Base-by-base conservation (phyloP, 768 basidiomycete genomes). In the Leucosporidium creatinivorum region DNA sequence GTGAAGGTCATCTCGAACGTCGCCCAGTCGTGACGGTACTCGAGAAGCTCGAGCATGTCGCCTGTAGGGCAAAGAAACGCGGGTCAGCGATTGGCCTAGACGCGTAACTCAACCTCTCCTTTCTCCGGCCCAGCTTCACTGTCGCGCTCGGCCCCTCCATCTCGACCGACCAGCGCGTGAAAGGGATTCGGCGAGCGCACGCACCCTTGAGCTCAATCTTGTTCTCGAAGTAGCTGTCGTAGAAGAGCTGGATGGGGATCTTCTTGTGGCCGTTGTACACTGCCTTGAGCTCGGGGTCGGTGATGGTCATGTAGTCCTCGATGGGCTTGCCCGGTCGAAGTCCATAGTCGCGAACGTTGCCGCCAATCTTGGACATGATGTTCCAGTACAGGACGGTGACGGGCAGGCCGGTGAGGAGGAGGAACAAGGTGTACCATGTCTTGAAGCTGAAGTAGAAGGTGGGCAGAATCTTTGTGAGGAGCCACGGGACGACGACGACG, bases 201-300 rank as follows among this genome's bases (percentile, higher is more conserved):
- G 50, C 54, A 89, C 94, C 93, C 60, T 97, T 99, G 78, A 99
- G 89, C 64, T 97, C 93, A 68, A 93, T 85, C 80, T 97, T 97
- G 58, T 87, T 87, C 59, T 93, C 92, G 77, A 99, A 97, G 81
- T 88, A 98, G 70, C 91, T 90, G 81, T 99, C 96, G 77, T 98
- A 88, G 83, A 96, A 94, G 73, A 89, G 80, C 80, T 99, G 94
- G 87, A 96, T 93, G 61, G 93, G 93, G 66, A 99, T 97, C 80
- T 96, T 98, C 74, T 86, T 84, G 79, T 87, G 89, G 71, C 86
- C 88, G 39, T 84, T 79, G 81, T 93, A 98, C 67, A 85, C 81
- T 36, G 83, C 82, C 81, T 86, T 89, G 77, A 98, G 83, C 67
- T 86, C 88, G 0, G 81, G 79, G 80, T 94, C 91, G 68, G 90